These are phyloP conservation scores for Colletotrichum sp. DNA, from an alignment of 2,329 filamentous ascomycete genomes.

Conservation along the genomic window DNA sequence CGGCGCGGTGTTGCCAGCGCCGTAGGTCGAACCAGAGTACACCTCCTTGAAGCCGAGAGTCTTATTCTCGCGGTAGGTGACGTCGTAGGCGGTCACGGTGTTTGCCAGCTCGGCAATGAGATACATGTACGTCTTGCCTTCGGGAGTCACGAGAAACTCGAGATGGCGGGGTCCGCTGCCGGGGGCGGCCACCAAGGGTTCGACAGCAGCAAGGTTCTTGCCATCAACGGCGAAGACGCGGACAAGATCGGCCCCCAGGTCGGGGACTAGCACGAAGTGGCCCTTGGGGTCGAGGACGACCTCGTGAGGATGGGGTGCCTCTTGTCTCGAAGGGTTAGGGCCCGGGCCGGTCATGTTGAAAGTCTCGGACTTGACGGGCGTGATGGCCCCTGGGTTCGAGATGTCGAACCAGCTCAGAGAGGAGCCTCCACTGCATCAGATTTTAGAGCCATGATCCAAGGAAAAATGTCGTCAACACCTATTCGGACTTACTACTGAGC, in stretches of 20 bases:
- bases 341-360: conserved; percentile 45
- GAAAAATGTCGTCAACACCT: neutral
- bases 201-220: conserved; percentile 42
- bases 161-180: conserved; percentile 71
- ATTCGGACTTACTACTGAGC: conserved; percentile 50
- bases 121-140: conserved; percentile 59
- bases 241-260: conserved; percentile 69
- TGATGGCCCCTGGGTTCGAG: conserved; percentile 39
- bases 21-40: conserved; percentile 54
- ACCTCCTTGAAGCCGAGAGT: conserved; percentile 50
- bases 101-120: conserved; percentile 66
- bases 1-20: conserved; percentile 44
- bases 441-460: neutral
- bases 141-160: conserved; percentile 54
- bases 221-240: conserved; percentile 61
- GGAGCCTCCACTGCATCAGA: conserved; percentile 36
- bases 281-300: conserved; percentile 70
- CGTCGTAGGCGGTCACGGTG: conserved; percentile 60
- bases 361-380: conserved; percentile 39
- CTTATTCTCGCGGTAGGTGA: conserved; percentile 51
- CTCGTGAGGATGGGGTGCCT: conserved; percentile 67
- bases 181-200: conserved; percentile 45
- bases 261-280: conserved; percentile 67
- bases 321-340: conserved; percentile 52
- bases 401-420: conserved; percentile 52